phyloP scores from a whole-genome alignment of 192 early-diverging fungal species.

The Mortierella antarctica region DNA sequence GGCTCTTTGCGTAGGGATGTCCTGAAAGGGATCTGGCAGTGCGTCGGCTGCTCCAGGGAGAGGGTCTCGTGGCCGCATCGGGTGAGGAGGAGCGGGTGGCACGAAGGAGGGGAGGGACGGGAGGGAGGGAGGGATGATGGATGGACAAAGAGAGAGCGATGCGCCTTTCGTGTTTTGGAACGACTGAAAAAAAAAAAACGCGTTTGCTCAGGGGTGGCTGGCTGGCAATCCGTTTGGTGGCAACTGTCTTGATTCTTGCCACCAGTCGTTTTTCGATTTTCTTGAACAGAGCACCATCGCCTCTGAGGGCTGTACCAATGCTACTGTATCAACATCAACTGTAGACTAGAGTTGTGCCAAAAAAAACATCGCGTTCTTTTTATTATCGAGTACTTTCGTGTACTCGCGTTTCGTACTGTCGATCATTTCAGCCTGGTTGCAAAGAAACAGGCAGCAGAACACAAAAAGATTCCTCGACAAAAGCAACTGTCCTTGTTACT shows the following conservation, averaged over 20 bases:
- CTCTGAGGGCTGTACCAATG: not conserved
- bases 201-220: not conserved
- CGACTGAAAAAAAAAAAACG: not conserved
- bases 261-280: too few species aligned
- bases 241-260: not conserved
- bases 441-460: slow-evolving; percentile 4
- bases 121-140: not conserved
- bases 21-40: not conserved
- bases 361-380: not conserved
- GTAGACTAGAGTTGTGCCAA: not conserved
- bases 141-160: not conserved
- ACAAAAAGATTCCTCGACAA: slow-evolving; percentile 4
- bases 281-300: not conserved
- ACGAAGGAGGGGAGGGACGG: not conserved
- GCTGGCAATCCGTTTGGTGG: not conserved
- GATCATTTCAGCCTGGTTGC: not conserved
- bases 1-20: not conserved
- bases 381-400: too few species aligned
- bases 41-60: not conserved
- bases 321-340: not conserved
- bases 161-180: not conserved
- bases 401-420: not conserved
- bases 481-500: slow-evolving; percentile 40
- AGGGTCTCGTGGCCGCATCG: not conserved
- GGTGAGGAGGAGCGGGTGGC: not conserved